Evolutionary conservation across 805 yeast species (phyloP).

Genomic region (Teunomyces kruisii): DNA sequence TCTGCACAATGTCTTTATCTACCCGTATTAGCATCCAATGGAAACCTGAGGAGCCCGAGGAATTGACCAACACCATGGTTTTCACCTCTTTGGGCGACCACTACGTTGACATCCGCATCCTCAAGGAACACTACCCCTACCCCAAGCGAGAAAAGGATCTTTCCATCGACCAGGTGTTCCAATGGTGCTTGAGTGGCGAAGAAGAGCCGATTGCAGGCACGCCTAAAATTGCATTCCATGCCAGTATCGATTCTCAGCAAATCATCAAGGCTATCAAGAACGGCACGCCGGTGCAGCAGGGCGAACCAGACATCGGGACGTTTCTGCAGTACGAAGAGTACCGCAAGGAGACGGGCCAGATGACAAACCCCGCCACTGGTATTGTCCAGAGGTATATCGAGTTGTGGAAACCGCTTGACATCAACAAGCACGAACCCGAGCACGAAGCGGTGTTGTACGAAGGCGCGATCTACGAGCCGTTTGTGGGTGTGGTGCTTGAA

Average conservation of each 20-base stretch:
- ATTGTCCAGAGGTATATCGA: constrained; percentile 48
- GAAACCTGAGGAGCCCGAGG: constrained; percentile 43
- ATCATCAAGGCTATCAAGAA: constrained; percentile 26
- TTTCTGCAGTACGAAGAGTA: constrained; percentile 39
- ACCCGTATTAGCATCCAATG: constrained; percentile 54
- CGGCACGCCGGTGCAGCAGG: constrained; percentile 30
- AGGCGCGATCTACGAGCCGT: neutral
- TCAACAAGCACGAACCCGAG: constrained; percentile 28
- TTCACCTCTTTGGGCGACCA: constrained; percentile 42
- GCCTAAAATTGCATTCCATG: constrained; percentile 38
- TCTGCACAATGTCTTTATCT: constrained; percentile 32
- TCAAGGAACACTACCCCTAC: constrained; percentile 10
- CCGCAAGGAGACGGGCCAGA: constrained; percentile 50
- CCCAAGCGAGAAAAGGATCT: neutral
- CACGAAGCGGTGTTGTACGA: constrained; percentile 10
- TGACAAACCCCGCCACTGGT: constrained; percentile 47
- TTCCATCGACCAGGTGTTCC: constrained; percentile 36
- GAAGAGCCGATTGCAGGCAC: constrained; percentile 40
- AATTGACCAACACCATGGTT: constrained; percentile 50
- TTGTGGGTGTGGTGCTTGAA: constrained; percentile 26
- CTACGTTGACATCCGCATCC: constrained; percentile 48
- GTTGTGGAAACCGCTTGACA: constrained; percentile 53
- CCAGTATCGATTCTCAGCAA: constrained; percentile 43
- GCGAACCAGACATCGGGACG: constrained; percentile 46
- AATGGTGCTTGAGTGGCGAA: constrained; percentile 59